Conservation (phyloP, 345 rosid genomes). For the Heritiera fomes region DNA sequence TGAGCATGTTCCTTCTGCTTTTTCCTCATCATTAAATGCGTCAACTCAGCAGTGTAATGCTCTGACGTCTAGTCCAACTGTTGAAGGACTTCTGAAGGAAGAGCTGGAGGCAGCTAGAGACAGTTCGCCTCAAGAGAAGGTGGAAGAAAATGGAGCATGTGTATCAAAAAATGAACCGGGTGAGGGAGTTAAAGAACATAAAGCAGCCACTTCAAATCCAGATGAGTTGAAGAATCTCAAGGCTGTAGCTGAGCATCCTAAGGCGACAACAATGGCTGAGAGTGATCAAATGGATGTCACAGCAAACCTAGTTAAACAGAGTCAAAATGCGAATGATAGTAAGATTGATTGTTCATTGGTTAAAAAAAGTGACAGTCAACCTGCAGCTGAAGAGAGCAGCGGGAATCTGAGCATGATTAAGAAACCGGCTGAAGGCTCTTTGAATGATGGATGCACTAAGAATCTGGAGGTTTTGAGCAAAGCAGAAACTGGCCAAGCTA, state of each 20-base stretch:
- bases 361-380: slow-evolving; percentile 21
- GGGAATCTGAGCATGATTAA: not conserved
- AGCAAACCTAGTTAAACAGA: slow-evolving; percentile 30
- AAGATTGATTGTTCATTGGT: slow-evolving; percentile 19
- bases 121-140: not conserved
- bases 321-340: slow-evolving; percentile 28
- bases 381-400: slow-evolving; percentile 6
- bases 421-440: slow-evolving; percentile 9
- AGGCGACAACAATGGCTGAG: slow-evolving; percentile 22
- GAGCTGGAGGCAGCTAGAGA: slow-evolving; percentile 26
- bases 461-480: slow-evolving; percentile 29
- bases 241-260: slow-evolving; percentile 29
- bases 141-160: slow-evolving; percentile 20
- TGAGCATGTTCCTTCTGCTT: slow-evolving; percentile 30
- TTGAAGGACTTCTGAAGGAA: slow-evolving; percentile 32
- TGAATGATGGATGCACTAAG: slow-evolving; percentile 20
- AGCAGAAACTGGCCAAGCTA: slow-evolving; percentile 2
- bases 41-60: slow-evolving; percentile 34
- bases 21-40: slow-evolving; percentile 29
- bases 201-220: slow-evolving; percentile 27
- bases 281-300: slow-evolving; percentile 20
- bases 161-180: slow-evolving; percentile 18
- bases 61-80: slow-evolving; percentile 26
- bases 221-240: slow-evolving; percentile 32
- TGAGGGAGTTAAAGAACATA: slow-evolving; percentile 30